Evolutionary conservation across 768 basidiomycete species (phyloP), one percentile per base, ranked within the genome.

Genomic region (Amanita polypyramis): DNA sequence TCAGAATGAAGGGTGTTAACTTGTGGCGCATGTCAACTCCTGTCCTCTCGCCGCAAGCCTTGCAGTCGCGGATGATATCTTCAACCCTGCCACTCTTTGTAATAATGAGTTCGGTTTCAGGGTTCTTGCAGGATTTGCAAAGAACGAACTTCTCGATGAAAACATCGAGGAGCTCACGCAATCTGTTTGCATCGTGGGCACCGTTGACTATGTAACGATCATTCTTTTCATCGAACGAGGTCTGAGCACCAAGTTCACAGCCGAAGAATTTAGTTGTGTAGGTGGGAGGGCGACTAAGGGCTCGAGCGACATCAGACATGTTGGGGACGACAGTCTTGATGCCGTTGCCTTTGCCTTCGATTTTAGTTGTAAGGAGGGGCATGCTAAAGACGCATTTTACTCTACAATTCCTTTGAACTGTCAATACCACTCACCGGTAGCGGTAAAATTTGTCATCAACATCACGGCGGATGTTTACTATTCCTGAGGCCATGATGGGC

Each of bases 261-360:
- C 96, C 96, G 59, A 99, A 98, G 75, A 94, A 99, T 68, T 99
- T 99, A 66, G 95, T 97, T 53, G 95, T 86, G 64, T 98, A 96
- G 36, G 93, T 79, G 21, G 96, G 87, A 51, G 95, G 95, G 50
- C 96, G 85, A 60, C 84, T 89, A 55, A 99, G 79, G 38, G 96
- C 93, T 54, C 91, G 85, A 41, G 95, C 91, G 55, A 99, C 85
- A 65, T 98, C 96, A 51, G 90, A 80, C 92, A 99, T 97, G 70
- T 99, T 99, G 15, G 94, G 94, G 46, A 97, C 70, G 61, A 99
- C 94, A 39, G 96, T 99, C 73, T 99, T 99, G 70, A 99, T 98
- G 59, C 96, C 96, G 64, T 99, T 99, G 52, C 96, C 96, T 67
- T 93, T 94, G 59, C 96, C 96, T 70, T 99, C 96, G 30, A 98